Conservation (phyloP, 768 basidiomycete genomes). For the Clathrus columnatus region DNA sequence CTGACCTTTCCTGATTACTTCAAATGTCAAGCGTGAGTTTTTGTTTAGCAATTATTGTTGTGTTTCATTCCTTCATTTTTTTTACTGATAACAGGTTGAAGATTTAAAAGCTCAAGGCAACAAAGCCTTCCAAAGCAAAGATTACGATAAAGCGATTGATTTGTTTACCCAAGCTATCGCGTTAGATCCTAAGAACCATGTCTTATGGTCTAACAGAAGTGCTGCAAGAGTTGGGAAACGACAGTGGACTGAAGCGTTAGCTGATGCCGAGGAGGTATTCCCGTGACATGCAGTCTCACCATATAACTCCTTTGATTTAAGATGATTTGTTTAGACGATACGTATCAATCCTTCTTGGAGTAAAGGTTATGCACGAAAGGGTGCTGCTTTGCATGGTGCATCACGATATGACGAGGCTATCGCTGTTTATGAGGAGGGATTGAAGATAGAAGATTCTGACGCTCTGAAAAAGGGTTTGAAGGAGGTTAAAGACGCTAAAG, state of each 20-base stretch:
- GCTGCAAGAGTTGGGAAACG: conserved; percentile 85
- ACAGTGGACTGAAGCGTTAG: conserved; percentile 64
- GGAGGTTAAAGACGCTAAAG: conserved; percentile 80
- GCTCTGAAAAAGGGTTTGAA: conserved; percentile 79
- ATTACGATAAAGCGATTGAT: conserved; percentile 83
- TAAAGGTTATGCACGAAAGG: conserved; percentile 88
- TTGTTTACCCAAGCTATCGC: conserved; percentile 76
- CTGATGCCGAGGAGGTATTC: conserved; percentile 85
- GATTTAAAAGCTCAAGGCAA: conserved; percentile 88
- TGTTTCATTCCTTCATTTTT: not conserved
- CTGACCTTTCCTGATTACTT: not conserved
- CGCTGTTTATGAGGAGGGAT: conserved; percentile 69
- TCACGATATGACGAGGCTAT: conserved; percentile 77
- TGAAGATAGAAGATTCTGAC: conserved; percentile 75
- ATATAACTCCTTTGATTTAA: not conserved
- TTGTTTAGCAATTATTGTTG: too few relatives aligned
- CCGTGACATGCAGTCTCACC: not conserved
- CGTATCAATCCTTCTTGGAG: conserved; percentile 73
- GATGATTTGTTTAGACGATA: conserved; percentile 48
- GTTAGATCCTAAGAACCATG: conserved; percentile 76
- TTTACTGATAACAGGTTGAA: conserved; percentile 30
- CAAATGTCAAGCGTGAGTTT: conserved; percentile 1
- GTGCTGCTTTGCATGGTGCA: conserved; percentile 85
- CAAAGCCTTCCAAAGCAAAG: conserved; percentile 89
- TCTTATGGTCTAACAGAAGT: conserved; percentile 88